Evolutionary conservation across 345 rosid genomes (phyloP).

Genomic region (Eutrema heterophyllum): DNA sequence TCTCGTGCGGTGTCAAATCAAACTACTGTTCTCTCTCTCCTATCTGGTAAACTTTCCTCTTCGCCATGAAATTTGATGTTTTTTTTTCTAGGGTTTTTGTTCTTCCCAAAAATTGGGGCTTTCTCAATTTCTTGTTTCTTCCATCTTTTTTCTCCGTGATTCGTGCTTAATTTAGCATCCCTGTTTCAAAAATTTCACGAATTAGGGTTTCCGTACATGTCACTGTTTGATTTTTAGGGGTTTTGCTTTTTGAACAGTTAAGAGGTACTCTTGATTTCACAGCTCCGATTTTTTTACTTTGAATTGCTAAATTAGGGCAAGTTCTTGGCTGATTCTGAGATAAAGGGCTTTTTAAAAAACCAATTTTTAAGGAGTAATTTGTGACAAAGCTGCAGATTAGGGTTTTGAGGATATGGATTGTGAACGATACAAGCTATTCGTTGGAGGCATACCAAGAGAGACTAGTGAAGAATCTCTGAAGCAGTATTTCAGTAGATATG

Average conservation of each 20-base stretch:
- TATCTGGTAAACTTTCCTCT: slow-evolving; percentile 32
- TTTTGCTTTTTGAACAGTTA: not conserved
- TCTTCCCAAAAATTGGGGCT: slow-evolving; percentile 11
- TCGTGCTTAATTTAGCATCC: not conserved
- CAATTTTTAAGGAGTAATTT: not conserved
- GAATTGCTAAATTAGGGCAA: slow-evolving; percentile 2
- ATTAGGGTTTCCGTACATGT: slow-evolving; percentile 21
- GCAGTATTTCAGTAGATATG: slow-evolving; percentile 63
- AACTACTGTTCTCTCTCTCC: slow-evolving; percentile 29
- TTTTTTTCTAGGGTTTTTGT: not conserved
- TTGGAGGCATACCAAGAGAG: slow-evolving; percentile 64
- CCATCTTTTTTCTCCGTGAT: not conserved
- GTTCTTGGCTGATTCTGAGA: not conserved
- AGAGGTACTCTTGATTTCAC: not conserved
- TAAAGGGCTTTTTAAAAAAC: not conserved
- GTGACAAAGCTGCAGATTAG: slow-evolving; percentile 15
- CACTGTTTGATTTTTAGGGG: slow-evolving; percentile 9
- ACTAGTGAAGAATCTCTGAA: slow-evolving; percentile 50
- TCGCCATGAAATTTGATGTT: slow-evolving; percentile 17
- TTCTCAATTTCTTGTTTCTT: not conserved
- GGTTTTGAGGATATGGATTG: slow-evolving; percentile 44
- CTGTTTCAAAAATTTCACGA: not conserved
- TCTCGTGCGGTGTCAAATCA: slow-evolving; percentile 25
- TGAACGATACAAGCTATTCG: slow-evolving; percentile 56
- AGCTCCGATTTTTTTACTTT: not conserved